Evolutionary conservation across 1,284 basidiomycete species (phyloP).

Genomic region (Flammula alnicola): DNA sequence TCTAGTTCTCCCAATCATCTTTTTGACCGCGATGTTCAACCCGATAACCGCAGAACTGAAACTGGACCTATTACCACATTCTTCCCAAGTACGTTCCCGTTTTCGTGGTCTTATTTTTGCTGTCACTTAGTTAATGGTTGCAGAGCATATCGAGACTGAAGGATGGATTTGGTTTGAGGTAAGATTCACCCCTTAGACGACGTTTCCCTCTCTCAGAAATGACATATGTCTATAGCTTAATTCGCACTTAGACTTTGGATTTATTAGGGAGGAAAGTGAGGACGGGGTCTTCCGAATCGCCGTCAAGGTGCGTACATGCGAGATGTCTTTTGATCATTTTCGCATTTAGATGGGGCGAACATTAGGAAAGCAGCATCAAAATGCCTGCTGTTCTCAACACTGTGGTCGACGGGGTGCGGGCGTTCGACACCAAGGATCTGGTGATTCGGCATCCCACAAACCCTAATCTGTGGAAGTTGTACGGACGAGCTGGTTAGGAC

Average conservation of each 20-base stretch:
- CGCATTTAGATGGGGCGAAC: no score
- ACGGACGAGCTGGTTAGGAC: conserved; percentile 8
- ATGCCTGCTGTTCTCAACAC: conserved; percentile 5
- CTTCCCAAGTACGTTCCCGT: conserved; percentile 7
- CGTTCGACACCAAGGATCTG: conserved; percentile 9
- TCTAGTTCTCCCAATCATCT: background rate
- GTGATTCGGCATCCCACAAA: conserved; percentile 6
- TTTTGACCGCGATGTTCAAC: background rate
- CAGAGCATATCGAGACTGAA: conserved; percentile 3
- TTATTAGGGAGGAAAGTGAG: conserved; percentile 1
- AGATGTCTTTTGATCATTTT: background rate
- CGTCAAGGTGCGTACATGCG: conserved; percentile 6
- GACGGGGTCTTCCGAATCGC: conserved; percentile 1
- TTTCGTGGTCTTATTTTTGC: background rate
- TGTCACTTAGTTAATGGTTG: background rate
- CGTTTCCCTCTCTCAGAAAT: background rate
- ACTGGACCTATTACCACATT: conserved; percentile 6
- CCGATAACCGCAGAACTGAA: conserved; percentile 12
- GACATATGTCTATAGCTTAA: background rate
- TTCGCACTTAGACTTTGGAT: conserved; percentile 4
- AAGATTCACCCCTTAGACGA: background rate
- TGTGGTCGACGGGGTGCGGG: conserved; percentile 1
- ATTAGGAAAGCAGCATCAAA: background rate
- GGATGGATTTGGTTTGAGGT: conserved; percentile 9
- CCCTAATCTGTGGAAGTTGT: conserved; percentile 4